Evolutionary conservation across 441 rosid genomes (phyloP), one percentile per base, ranked within the genome.

Genomic region (Eutrema salsugineum): DNA sequence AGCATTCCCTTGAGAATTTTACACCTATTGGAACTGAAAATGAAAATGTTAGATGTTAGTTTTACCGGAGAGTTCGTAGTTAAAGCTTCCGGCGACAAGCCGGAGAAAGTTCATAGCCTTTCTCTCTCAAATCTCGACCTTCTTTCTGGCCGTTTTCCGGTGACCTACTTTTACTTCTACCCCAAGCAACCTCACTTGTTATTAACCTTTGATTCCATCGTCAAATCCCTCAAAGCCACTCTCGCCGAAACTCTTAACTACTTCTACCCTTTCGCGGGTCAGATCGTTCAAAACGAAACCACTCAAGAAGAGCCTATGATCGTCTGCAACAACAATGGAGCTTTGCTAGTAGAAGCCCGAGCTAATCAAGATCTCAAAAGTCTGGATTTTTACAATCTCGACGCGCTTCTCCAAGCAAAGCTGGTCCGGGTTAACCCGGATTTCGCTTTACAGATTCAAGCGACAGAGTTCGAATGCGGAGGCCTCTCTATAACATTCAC

Each of bases 111-210:
- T 53, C 19, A 48, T 20, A 67, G 62, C 67, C 75, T 91, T 22
- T 2, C 80, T 62, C 91, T 91, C 51, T 89, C 98, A 68, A 88
- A 91, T 75, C 93, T 93, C 8, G 98, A 93, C 81, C 88, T 93
- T 38, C 97, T 93, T 15, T 93, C 92, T 0, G 94, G 96, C 46
- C 91, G 96, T 54, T 92, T 88, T 60, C 95, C 96, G 0, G 87
- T 93, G 49, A 86, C 94, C 54, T 89, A 91, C 83, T 81, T 91
- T 57, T 89, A 93, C 80, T 83, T 93, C 69, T 93, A 85, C 73
- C 20, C 63, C 48, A 87, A 75, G 54, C 77, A 83, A 11, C 69
- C 39, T 0, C 15, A 19, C n/a, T 17, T 66, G 3, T 14, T 12
- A 1, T 15, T 46, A 39, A 66, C 77, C 76, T 64, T 79, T 16